Percentiles rank a stretch among this genome's conserved stretches.
phyloP scores from a whole-genome alignment of 2,329 filamentous ascomycete genomes.

The Fusarium temperatum region DNA sequence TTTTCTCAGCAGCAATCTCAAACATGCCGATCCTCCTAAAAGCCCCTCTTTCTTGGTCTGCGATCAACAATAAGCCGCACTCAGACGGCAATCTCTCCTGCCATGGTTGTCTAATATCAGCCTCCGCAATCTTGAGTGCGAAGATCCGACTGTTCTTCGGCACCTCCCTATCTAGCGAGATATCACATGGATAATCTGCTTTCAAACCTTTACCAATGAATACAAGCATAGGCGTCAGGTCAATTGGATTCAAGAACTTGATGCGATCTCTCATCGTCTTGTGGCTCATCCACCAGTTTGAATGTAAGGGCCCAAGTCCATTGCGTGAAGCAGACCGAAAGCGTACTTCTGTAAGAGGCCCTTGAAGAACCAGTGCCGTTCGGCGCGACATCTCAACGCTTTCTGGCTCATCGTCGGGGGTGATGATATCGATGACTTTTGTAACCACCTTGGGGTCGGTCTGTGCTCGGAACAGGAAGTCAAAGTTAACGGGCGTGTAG shows the following conservation, averaged over 20 bases:
- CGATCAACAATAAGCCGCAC: background rate
- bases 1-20: background rate
- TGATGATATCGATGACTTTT: background rate
- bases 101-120: background rate
- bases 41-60: background rate
- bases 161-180: background rate
- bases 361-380: background rate
- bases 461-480: conserved; percentile 1
- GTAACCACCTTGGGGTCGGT: background rate
- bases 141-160: background rate
- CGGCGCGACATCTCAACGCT: background rate
- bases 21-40: background rate
- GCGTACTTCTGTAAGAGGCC: background rate
- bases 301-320: background rate
- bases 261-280: background rate
- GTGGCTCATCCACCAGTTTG: background rate
- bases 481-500: background rate
- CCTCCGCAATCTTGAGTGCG: background rate
- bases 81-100: background rate
- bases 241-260: background rate
- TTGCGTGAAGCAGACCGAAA: background rate
- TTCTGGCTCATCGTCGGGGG: background rate
- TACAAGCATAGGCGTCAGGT: background rate
- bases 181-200: background rate
- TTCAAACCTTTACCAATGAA: background rate